phyloP scores from a whole-genome alignment of 1,139 yeast species.

The Hyphopichia wangnamkhiaoensis region DNA sequence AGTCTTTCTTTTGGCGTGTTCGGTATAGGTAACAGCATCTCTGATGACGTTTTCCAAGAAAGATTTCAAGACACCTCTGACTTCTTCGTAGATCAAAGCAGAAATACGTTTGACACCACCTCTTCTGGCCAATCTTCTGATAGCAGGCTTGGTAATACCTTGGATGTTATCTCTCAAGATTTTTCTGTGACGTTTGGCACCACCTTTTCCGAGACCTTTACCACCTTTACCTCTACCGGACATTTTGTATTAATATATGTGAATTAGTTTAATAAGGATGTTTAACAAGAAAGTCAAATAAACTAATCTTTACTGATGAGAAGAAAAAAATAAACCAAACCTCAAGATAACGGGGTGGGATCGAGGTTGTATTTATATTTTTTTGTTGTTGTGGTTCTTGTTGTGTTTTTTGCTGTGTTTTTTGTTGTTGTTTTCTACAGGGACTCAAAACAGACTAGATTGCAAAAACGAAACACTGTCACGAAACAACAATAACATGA shows the following conservation, averaged over 20 bases:
- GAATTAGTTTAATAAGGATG: constrained; percentile 1
- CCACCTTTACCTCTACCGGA: constrained; percentile 97
- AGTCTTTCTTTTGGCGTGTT: constrained; percentile 97
- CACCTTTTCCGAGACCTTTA: constrained; percentile 92
- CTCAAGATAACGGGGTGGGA: background rate
- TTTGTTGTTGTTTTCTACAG: background rate
- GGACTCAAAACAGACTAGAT: too few relatives aligned
- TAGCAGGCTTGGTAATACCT: constrained; percentile 96
- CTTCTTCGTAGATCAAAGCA: constrained; percentile 91
- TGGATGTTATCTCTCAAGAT: constrained; percentile 92
- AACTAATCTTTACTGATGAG: constrained; percentile 4
- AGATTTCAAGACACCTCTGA: constrained; percentile 83
- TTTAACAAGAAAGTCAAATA: constrained; percentile 1
- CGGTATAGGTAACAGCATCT: constrained; percentile 93
- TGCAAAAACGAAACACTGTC: too few relatives aligned
- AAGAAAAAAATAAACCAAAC: background rate
- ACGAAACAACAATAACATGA: too few relatives aligned
- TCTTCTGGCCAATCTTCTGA: constrained; percentile 96
- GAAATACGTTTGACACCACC: constrained; percentile 99
- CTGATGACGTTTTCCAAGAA: constrained; percentile 90
- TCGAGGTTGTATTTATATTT: constrained; percentile 1
- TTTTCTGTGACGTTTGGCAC: constrained; percentile 97
- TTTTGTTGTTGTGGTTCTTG: background rate
- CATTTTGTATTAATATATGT: constrained; percentile 48
- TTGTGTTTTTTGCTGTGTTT: background rate